Conservation (phyloP, 352 stramenopile species). For the Thalassiosira oceanica region DNA sequence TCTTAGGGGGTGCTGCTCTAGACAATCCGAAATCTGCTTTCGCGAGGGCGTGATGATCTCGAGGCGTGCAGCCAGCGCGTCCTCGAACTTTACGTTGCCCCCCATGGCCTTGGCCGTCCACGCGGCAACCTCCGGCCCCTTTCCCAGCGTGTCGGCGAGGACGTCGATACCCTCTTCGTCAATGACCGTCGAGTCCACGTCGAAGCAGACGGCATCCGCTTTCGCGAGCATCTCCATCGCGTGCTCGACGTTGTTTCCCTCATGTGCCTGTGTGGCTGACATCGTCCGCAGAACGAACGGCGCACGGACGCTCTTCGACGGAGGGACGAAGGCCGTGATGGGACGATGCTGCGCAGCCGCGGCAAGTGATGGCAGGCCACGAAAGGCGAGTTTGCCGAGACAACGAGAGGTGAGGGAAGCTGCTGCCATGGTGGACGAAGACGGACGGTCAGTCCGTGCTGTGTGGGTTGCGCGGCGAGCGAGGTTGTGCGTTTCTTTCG, state of each 20-base stretch:
- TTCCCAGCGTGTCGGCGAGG: conserved; percentile 93
- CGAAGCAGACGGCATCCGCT: conserved; percentile 87
- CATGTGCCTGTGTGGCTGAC: conserved; percentile 2
- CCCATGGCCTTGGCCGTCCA: conserved; percentile 97
- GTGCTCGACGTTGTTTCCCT: conserved; percentile 53
- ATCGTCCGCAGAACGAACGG: no score
- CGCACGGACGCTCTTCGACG: no score
- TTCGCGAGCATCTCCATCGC: conserved; percentile 67
- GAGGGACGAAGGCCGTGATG: no score
- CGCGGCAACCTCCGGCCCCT: conserved; percentile 90
- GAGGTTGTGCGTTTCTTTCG: no score
- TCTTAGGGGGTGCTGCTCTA: conserved; percentile 87
- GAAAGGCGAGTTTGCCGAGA: no score
- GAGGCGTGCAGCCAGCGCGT: conserved; percentile 92
- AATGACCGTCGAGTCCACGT: conserved; percentile 98
- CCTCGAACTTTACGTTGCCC: conserved; percentile 96
- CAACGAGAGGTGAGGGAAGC: no score
- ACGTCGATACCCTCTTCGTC: conserved; percentile 97
- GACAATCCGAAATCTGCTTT: conserved; percentile 86
- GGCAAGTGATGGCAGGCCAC: no score
- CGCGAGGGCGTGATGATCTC: conserved; percentile 93
- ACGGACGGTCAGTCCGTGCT: no score
- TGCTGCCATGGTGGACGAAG: no score
- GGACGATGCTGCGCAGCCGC: no score
- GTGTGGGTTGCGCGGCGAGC: no score